A percentile compares a stretch with the other conserved stretches of the same genome.
phyloP scores from a whole-genome alignment of 192 early-diverging fungal species.

The Backusella tuberculispora region DNA sequence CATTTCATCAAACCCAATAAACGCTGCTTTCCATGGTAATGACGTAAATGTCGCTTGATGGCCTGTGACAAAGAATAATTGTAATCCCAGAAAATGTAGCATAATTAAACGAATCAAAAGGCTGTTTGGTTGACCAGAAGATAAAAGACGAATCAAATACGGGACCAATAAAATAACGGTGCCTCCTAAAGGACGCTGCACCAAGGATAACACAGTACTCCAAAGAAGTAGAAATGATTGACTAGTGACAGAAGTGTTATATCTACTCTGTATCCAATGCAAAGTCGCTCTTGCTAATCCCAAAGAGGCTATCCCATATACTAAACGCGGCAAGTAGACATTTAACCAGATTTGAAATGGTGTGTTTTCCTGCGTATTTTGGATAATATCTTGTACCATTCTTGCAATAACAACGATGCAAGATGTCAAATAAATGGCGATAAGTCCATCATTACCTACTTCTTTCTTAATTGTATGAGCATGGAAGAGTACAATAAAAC shows the following conservation, averaged over 20 bases:
- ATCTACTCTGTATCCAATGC: background rate
- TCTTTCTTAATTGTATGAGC: background rate
- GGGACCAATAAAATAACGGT: slow-evolving; percentile 27
- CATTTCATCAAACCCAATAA: slow-evolving; percentile 80
- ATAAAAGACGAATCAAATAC: slow-evolving; percentile 16
- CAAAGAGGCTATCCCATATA: slow-evolving; percentile 10
- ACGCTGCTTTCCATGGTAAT: slow-evolving; percentile 91
- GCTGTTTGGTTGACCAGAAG: background rate
- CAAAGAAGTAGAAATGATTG: slow-evolving; percentile 15
- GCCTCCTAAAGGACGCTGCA: slow-evolving; percentile 39
- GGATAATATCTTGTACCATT: slow-evolving; percentile 30
- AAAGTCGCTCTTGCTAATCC: background rate
- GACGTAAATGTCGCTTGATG: slow-evolving; percentile 90
- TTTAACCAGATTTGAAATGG: slow-evolving; percentile 17
- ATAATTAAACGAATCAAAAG: slow-evolving; percentile 28
- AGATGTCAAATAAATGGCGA: background rate
- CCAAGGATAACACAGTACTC: slow-evolving; percentile 25
- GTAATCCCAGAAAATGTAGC: slow-evolving; percentile 35
- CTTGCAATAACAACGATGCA: background rate
- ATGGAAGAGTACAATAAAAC: background rate
- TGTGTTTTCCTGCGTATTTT: slow-evolving; percentile 44
- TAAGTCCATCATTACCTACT: background rate
- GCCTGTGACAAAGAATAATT: slow-evolving; percentile 86
- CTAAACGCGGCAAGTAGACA: slow-evolving; percentile 32
- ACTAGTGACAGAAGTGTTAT: background rate